These are phyloP conservation scores for Monarda citriodora DNA, from an alignment of 305 asterid genomes.

Conservation along the genomic window DNA sequence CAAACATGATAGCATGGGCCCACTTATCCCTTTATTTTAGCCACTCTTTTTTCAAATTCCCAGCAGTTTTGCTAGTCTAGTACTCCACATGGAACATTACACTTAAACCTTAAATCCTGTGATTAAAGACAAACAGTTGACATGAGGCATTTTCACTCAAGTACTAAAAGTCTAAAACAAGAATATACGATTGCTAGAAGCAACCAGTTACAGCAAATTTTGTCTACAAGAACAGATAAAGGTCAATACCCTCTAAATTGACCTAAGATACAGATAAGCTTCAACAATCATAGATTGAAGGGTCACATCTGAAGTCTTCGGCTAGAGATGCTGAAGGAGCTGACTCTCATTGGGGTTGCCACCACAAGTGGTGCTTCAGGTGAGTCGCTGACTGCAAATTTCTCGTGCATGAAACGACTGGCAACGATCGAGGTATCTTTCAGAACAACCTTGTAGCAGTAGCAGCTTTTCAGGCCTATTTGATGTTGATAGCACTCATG, in stretches of 20 bases:
- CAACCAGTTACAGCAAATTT: constrained; percentile 25
- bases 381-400: constrained; percentile 84
- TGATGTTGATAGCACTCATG: constrained; percentile 89
- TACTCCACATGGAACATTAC: neutral
- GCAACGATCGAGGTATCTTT: constrained; percentile 94
- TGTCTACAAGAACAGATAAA: constrained; percentile 23
- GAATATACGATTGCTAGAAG: constrained; percentile 31
- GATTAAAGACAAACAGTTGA: constrained; percentile 6
- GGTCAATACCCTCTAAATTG: constrained; percentile 33
- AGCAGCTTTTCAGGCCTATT: constrained; percentile 96
- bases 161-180: constrained; percentile 39
- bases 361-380: constrained; percentile 99
- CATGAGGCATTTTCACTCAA: constrained; percentile 9
- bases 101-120: neutral
- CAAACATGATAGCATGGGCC: constrained; percentile 39
- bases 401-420: constrained; percentile 98
- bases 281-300: constrained; percentile 14
- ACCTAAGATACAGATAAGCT: constrained; percentile 15
- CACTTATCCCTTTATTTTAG: constrained; percentile 42
- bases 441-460: constrained; percentile 89
- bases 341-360: constrained; percentile 90
- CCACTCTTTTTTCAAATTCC: constrained; percentile 7
- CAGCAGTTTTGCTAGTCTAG: constrained; percentile 3
- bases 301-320: constrained; percentile 60
- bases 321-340: constrained; percentile 96